Percentiles rank a stretch among this genome's conserved stretches.
phyloP scores from a whole-genome alignment of 495 filamentous ascomycete genomes.

The Neurospora sp. region DNA sequence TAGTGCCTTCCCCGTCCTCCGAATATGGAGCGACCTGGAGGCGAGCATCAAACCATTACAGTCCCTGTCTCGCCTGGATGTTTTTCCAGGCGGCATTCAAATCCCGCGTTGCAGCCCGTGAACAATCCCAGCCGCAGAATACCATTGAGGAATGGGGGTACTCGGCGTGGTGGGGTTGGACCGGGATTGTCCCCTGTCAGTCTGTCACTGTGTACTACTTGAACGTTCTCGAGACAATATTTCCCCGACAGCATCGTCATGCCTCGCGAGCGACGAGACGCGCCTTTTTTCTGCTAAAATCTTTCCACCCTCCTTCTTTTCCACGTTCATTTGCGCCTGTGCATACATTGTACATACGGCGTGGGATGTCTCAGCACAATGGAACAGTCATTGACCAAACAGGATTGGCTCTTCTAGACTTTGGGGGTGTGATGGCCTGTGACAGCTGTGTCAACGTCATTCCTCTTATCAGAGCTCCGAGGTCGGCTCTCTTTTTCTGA shows the following conservation, averaged over 20 bases:
- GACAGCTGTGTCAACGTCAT: background rate
- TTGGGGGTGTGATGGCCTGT: background rate
- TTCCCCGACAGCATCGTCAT: background rate
- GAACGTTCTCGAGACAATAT: background rate
- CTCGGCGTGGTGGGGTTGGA: background rate
- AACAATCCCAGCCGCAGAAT: background rate
- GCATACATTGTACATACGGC: background rate
- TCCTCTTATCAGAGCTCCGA: background rate
- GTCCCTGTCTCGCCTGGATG: background rate
- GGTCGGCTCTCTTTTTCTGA: background rate
- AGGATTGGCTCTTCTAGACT: background rate
- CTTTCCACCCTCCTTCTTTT: background rate
- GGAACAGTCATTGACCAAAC: background rate
- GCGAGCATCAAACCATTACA: background rate
- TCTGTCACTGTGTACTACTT: background rate
- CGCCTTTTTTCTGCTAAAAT: background rate
- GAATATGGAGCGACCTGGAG: background rate
- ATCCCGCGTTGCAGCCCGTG: background rate
- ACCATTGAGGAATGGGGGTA: background rate
- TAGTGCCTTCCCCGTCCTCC: background rate
- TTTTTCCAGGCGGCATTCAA: background rate
- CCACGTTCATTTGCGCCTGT: background rate
- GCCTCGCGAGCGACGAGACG: background rate
- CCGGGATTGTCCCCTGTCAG: background rate
- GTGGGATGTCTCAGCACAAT: background rate